Evolutionary conservation across 805 yeast genomes (phyloP).

Genomic region (Starmerella stellata): DNA sequence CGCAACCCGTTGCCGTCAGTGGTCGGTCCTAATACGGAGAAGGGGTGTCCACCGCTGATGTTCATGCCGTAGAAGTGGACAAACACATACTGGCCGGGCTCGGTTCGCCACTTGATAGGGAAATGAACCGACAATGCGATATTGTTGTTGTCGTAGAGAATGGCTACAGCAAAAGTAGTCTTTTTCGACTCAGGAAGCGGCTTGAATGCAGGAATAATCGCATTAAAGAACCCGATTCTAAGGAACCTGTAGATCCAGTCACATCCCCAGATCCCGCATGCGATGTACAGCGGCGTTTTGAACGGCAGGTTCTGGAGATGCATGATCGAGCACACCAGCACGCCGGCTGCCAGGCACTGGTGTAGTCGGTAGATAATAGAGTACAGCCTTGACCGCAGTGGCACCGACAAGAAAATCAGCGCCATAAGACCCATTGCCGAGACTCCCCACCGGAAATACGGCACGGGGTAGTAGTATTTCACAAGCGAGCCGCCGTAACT

Average conservation of each 20-base stretch:
- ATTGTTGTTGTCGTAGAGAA: constrained; percentile 30
- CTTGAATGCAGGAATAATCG: constrained; percentile 17
- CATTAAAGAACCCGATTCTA: constrained; percentile 28
- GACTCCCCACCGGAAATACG: constrained; percentile 23
- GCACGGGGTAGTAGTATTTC: constrained; percentile 22
- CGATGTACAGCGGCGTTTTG: constrained; percentile 35
- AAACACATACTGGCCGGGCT: constrained; percentile 48
- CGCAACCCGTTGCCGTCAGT: constrained; percentile 29
- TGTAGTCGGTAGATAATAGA: constrained; percentile 40
- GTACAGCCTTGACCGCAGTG: constrained; percentile 34
- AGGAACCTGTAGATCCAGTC: constrained; percentile 43
- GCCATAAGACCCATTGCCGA: constrained; percentile 23
- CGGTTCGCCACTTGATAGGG: constrained; percentile 37
- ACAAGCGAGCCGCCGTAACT: constrained; percentile 21
- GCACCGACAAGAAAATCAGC: constrained; percentile 31
- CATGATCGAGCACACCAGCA: constrained; percentile 37
- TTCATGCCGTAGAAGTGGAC: constrained; percentile 31
- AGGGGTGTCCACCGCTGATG: constrained; percentile 56
- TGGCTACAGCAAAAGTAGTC: constrained; percentile 25
- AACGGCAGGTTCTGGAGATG: constrained; percentile 39
- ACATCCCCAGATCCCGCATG: constrained; percentile 46
- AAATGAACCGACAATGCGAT: constrained; percentile 33
- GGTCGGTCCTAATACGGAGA: constrained; percentile 33
- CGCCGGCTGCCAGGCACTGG: constrained; percentile 33
- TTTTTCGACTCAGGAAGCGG: constrained; percentile 25